Evolutionary conservation across 495 filamentous ascomycete species (phyloP).

Genomic region (Entonaema liquescens): DNA sequence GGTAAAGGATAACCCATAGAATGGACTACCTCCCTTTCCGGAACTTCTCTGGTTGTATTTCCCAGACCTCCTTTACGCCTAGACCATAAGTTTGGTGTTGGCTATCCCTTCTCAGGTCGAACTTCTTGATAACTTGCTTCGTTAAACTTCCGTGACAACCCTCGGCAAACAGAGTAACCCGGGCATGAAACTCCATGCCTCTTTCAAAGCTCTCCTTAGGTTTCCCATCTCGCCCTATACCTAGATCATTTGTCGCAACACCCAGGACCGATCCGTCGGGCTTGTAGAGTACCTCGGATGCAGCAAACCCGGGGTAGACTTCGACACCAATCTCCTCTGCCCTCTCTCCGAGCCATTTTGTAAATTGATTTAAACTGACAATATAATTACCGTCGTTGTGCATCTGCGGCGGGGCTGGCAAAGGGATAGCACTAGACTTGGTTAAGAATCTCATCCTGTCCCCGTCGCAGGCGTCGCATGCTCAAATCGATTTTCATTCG

Average conservation of each 20-base stretch:
- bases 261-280: slow-evolving; percentile 88
- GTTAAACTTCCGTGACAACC: slow-evolving; percentile 96
- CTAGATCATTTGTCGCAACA: slow-evolving; percentile 95
- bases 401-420: slow-evolving; percentile 96
- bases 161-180: slow-evolving; percentile 92
- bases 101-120: slow-evolving; percentile 86
- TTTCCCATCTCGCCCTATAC: slow-evolving; percentile 80
- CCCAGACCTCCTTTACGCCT: slow-evolving; percentile 97
- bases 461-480: slow-evolving; percentile 79
- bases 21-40: slow-evolving; percentile 85
- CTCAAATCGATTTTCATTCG: slow-evolving; percentile 85
- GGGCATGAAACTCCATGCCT: slow-evolving; percentile 98
- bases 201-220: slow-evolving; percentile 92
- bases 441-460: slow-evolving; percentile 97
- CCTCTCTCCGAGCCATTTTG: slow-evolving; percentile 92
- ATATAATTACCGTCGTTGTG: slow-evolving; percentile 98
- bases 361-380: slow-evolving; percentile 90
- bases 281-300: slow-evolving; percentile 89
- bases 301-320: slow-evolving; percentile 95
- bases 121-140: slow-evolving; percentile 96
- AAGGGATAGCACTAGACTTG: slow-evolving; percentile 76
- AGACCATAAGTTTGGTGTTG: slow-evolving; percentile 95
- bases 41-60: slow-evolving; percentile 93
- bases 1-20: slow-evolving; percentile 94
- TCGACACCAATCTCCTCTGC: slow-evolving; percentile 99